A percentile compares a stretch with the other conserved stretches of the same genome.
phyloP scores from a whole-genome alignment of 805 yeast genomes.

The Barnettozyma botsteinii region DNA sequence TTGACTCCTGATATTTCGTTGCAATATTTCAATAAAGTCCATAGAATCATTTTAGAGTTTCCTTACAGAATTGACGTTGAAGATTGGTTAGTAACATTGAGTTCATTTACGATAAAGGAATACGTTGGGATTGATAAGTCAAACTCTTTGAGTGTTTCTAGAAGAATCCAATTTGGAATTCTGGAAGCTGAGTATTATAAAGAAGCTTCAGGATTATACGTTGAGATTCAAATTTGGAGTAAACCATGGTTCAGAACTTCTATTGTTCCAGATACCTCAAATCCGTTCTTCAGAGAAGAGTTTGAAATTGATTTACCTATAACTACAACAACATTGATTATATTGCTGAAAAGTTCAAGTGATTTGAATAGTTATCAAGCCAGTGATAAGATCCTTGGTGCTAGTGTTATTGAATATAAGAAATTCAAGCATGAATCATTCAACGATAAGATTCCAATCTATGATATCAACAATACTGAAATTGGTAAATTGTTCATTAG shows the following conservation, averaged over 20 bases:
- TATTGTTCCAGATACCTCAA: conserved; percentile 39
- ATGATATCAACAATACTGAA: conserved; percentile 32
- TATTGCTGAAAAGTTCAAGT: conserved; percentile 35
- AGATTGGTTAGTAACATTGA: conserved; percentile 69
- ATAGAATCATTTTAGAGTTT: conserved; percentile 50
- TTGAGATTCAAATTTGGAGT: conserved; percentile 69
- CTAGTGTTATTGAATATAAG: conserved; percentile 7
- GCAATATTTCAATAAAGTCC: conserved; percentile 19
- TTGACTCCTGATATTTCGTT: conserved; percentile 25
- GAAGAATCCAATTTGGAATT: conserved; percentile 49
- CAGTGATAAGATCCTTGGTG: conserved; percentile 33
- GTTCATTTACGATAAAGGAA: conserved; percentile 57
- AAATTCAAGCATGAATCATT: conserved; percentile 12
- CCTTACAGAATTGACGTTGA: conserved; percentile 66
- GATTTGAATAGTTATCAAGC: conserved; percentile 10
- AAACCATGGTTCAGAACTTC: conserved; percentile 77
- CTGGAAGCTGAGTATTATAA: conserved; percentile 52
- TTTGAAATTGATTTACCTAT: conserved; percentile 56
- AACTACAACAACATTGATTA: conserved; percentile 44
- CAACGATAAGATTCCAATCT: conserved; percentile 37
- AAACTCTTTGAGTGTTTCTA: conserved; percentile 43
- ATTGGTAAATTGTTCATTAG: conserved; percentile 56
- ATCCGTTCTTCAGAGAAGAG: conserved; percentile 83
- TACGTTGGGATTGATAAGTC: conserved; percentile 29
- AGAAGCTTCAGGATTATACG: conserved; percentile 38